Percentiles rank a stretch among this genome's conserved stretches.
These are phyloP conservation scores for Rhamnella rubrinervis DNA, from an alignment of 331 rosid genomes.

Conservation along the genomic window DNA sequence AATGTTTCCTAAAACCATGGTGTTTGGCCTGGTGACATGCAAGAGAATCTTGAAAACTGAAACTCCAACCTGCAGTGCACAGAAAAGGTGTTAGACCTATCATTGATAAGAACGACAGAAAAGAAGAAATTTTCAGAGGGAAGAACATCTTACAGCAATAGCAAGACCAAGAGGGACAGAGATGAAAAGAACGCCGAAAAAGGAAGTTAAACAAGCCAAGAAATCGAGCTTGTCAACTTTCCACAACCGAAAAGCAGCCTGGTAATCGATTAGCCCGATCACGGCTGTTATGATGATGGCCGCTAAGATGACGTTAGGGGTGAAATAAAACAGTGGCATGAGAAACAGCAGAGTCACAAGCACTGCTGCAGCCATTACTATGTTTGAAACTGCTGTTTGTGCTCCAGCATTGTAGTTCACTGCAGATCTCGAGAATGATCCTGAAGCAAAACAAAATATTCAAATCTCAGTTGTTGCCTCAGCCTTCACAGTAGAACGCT, in stretches of 20 bases:
- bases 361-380: slow-evolving; percentile 86
- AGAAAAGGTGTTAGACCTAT: background rate
- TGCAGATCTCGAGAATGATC: slow-evolving; percentile 95
- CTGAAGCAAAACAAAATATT: slow-evolving; percentile 36
- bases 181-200: slow-evolving; percentile 87
- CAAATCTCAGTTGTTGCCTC: slow-evolving; percentile 1
- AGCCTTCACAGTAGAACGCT: background rate
- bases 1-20: slow-evolving; percentile 70
- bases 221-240: slow-evolving; percentile 96
- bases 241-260: slow-evolving; percentile 68
- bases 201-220: slow-evolving; percentile 81
- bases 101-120: background rate
- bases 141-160: slow-evolving; percentile 63
- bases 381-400: slow-evolving; percentile 78
- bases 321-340: slow-evolving; percentile 91
- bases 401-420: slow-evolving; percentile 95
- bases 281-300: slow-evolving; percentile 95
- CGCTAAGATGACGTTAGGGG: slow-evolving; percentile 81
- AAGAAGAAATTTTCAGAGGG: background rate
- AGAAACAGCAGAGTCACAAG: slow-evolving; percentile 89
- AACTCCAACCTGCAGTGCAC: slow-evolving; percentile 66
- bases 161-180: slow-evolving; percentile 94
- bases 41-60: slow-evolving; percentile 90
- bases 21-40: slow-evolving; percentile 92
- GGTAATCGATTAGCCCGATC: slow-evolving; percentile 76